Base-by-base conservation (phyloP, 768 basidiomycete genomes). In the Suillus americanus region DNA sequence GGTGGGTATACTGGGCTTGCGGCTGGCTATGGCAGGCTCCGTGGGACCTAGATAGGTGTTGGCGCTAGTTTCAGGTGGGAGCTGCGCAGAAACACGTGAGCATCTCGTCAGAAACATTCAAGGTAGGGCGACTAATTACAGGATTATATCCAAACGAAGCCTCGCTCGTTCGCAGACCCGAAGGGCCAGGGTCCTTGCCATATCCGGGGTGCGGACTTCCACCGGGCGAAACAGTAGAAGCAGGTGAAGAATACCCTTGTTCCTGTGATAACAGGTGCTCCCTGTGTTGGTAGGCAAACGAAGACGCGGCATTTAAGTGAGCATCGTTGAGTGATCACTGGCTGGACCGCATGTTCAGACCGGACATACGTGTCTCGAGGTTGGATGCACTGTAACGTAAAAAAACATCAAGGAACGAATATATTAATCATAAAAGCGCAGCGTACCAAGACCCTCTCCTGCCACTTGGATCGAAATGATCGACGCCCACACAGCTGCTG, bases 161-260 rank as follows among this genome's bases (percentile, higher is more conserved):
- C 2, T 74, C 74, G 41, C 64, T 70, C 25, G 62, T 60, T 41
- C 71, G 76, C 45, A 76, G 40, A 2, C 56, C 64, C 6, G 73
- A 70, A 18, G 73, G 68, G 18, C 40, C 33, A 5, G 68, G 41
- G 10, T 77, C 72, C 20, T 71, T 74, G 54, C 66, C 66, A 14
- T 72, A 65, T 30, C 69, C 73, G 41, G 68, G 45, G 60, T 69
- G 76, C 28, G 80, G 75, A 65, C 75, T 78, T 14, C 73, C 75
- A 28, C 74, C 74, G 8, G 83, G 79, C 1, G 82, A 81, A 28
- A 81, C 73, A 5, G 82, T 83, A 25, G 82, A 82, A 2, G 79
- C 70, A 18, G 82, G 82, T 0, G 82, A 83, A 41, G 81, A 70
- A 55, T 83, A 83, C 16, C 73, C 77, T 20, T 70, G 74, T 35